Evolutionary conservation across 2,329 filamentous ascomycete species (phyloP), one percentile per base, ranked within the genome.

Genomic region (Phoma sp.): DNA sequence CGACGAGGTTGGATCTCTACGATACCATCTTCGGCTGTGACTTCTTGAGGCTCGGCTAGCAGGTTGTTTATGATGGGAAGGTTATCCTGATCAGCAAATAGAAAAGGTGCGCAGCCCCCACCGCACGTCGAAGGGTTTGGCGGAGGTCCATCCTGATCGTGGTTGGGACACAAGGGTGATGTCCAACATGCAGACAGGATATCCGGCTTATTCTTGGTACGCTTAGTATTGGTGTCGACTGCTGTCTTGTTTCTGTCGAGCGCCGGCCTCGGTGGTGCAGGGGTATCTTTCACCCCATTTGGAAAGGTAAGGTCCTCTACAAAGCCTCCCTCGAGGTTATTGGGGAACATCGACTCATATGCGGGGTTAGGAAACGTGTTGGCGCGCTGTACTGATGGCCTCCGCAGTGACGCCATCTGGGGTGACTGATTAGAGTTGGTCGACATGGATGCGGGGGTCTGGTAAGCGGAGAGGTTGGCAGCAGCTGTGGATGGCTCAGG

Each of bases 171-270:
- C 4, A 77, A 58, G 10, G 75, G 75, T 32, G 74, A 76, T 6
- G 73, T 76, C 75, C 75, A 77, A 57, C 75, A 77, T 13, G 74
- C 73, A 24, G 75, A 74, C 7, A 75, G 55, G 24, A 72, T 69
- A 47, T 77, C 75, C 27, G 71, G 65, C 51, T 71, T 70, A 44
- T 60, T 67, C 59, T 70, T 74, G 47, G 56, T 72, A n/a, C 73
- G 67, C 61, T 76, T 76, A 7, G 63, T 69, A 4, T 63, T 66
- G 3, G 66, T 57, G 39, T 56, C 50, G 36, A 46, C 29, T 30
- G 62, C 49, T 2, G 56, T 36, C 43, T 65, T 60, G 29, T 54
- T 62, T 33, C 56, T 62, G 10, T 69, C 68, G 14, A 55, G 25
- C 7, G 47, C 54, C 25, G 59, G 47, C 42, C 52, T 66, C 8